Evolutionary conservation across 2,329 filamentous ascomycete species (phyloP), one percentile per base, ranked within the genome.

Genomic region (Colletotrichum sp.): DNA sequence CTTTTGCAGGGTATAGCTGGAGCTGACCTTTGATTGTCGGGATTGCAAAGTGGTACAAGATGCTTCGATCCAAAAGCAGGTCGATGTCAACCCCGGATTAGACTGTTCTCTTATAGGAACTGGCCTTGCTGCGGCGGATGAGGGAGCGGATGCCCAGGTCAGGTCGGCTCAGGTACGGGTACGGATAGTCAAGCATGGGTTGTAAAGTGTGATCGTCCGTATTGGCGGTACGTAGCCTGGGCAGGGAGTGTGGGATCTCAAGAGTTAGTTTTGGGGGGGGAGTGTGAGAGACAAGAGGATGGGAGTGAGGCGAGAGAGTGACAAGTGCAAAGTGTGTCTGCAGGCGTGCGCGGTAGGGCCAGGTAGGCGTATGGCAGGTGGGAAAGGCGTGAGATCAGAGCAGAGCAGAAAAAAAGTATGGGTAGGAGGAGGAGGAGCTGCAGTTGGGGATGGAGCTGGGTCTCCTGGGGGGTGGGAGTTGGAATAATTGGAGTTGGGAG

Each of bases 151-250:
- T 67, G 72, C 21, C 60, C 64, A 73, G 64, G 43, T 52, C 73
- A 65, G 43, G 64, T 36, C 69, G 60, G 64, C 38, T 52, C 57
- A 73, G 73, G 73, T 75, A 75, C 64, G 73, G 73, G 73, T 75
- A 68, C 58, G 57, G 69, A 72, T 72, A 75, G 63, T 43, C 73
- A 68, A 58, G 43, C 70, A 73, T 73, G 69, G 73, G 70, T 73
- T 64, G 73, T 55, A 75, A 75, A 75, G 73, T 75, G 34, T 75
- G 73, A 68, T 75, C 73, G 38, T 73, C 64, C 57, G 64, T 72
- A 48, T 58, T 58, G 30, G 24, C 38, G 69, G 43, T 52, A 73
- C 73, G 73, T 75, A 63, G 58, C 67, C 24, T 18, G 60, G 32
- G 32, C 38, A 68, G 70, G 69, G 69, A 64, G 73, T 72, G 57